Percentiles rank a stretch among this genome's conserved stretches.
These are phyloP conservation scores for Oemleria cerasiformis DNA, from an alignment of 306 rosid species.

Conservation along the genomic window DNA sequence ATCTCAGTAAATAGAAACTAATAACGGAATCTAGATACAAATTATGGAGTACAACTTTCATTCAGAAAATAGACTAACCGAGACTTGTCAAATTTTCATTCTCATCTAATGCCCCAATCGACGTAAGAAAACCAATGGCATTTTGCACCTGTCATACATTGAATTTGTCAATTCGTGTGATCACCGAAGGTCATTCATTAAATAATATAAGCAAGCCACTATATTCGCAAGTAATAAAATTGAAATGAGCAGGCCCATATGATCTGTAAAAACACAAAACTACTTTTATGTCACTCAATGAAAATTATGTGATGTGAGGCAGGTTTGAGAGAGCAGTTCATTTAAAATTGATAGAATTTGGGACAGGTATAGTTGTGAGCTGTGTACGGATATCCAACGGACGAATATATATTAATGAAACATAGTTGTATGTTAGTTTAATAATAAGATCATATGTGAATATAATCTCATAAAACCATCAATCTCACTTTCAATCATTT, in stretches of 20 bases:
- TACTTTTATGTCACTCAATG: not conserved
- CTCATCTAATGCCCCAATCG: slow-evolving; percentile 91
- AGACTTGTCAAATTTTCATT: slow-evolving; percentile 79
- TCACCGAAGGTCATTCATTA: not conserved
- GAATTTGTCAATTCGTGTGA: slow-evolving; percentile 20
- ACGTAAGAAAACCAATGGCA: slow-evolving; percentile 85
- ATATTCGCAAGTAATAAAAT: not conserved
- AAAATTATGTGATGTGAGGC: not conserved
- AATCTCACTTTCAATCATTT: not conserved
- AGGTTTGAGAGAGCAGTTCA: not conserved
- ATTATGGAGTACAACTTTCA: slow-evolving; percentile 9
- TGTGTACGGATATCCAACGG: not conserved
- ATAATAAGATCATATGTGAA: not conserved
- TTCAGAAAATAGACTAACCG: slow-evolving; percentile 50
- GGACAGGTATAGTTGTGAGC: not conserved
- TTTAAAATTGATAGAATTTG: not conserved
- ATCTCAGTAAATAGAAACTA: not conserved
- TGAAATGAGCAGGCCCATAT: not conserved
- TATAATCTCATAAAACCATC: not conserved
- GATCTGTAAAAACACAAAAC: not conserved
- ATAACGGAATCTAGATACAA: slow-evolving; percentile 1
- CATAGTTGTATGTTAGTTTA: not conserved
- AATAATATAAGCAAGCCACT: slow-evolving; percentile 5
- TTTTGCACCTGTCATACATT: slow-evolving; percentile 73
- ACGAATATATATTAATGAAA: not conserved